Evolutionary conservation across 2,329 filamentous ascomycete genomes (phyloP), one percentile per base, ranked within the genome.

Genomic region (Raffaelea ambrosiae): DNA sequence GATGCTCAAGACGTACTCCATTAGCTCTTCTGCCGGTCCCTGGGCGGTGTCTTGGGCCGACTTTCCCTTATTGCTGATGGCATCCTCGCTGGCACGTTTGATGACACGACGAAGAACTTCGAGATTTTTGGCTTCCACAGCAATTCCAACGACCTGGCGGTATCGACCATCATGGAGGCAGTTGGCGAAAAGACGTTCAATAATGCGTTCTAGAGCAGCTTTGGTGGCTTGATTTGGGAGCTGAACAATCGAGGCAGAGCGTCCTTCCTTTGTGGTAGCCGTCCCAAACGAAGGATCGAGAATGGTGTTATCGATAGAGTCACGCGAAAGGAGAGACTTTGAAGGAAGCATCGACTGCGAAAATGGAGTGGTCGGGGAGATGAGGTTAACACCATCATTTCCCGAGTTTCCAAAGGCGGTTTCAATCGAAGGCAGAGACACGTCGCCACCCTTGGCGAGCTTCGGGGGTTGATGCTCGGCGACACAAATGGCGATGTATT

Each of bases 1-100:
- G 56, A 98, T 94, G 57, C 90, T 83, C 52, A 98, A 70, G 19
- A 93, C 86, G 61, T 98, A 98, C 57, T 98, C 93, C 84, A 98
- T 93, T 49, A 98, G 70, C 63, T 97, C 91, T 62, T 97, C 90
- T 18, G 88, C 84, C 23, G 83, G 79, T 3, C 78, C 75, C 43
- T 72, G 66, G 11, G 65, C 64, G 40, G 70, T 67, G 20, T 75
- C 74, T 33, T 69, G 20, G 3, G 9, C 31, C 5, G 67, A 66
- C 61, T 83, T 81, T 61, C 74, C 75, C 66, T 83, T 82, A 57
- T 76, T 72, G 47, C 79, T 76, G 68, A 86, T 88, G 66, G 89
- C 88, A 55, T 94, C 88, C 44, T 90, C 81, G 60, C 82, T 89
- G n/a, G 88, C 91, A 31, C 88, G 83, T 63, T 93, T 79, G 60